Base-by-base conservation (phyloP, 495 filamentous ascomycete species). In the Podospora conica region DNA sequence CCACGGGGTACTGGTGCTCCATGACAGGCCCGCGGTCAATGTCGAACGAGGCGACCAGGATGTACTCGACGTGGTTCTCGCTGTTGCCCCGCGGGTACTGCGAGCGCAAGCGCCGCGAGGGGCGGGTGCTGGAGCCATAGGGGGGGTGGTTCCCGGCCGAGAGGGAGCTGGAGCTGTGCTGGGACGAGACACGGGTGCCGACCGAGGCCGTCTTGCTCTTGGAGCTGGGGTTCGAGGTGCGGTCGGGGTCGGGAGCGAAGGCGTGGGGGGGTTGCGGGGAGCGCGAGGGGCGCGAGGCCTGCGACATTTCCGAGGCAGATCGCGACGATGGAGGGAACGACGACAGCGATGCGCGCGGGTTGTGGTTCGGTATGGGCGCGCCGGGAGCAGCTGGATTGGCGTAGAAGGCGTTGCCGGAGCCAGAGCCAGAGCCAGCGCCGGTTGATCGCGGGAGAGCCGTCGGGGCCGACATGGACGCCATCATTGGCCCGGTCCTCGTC, bases 31-130 rank as follows among this genome's bases (percentile, higher is more conserved):
- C 95, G 62, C 91, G 87, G 73, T 98, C 93, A 70, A 97, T 96
- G 73, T 97, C 92, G 76, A 99, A 99, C 3, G 93, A 95, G 0
- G 95, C 95, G 60, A 99, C 96, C n/a, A 99, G 82, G 63, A 99
- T 97, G 73, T 97, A 99, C 75, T 98, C 95, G 73, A 99, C 95
- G 88, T 99, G 95, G 67, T 90, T 92, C 77, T 96, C 93, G 31
- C 84, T 74, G 54, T 78, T 87, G 63, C 92, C 87, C 10, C 86
- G 82, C 1, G 93, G 92, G 74, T 97, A 97, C 73, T 97, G 93
- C 54, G 93, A 94, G 68, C 88, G 91, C 72, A 91, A 78, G 68
- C 78, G 86, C 60, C 78, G 75, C 24, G 71, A 69, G 18, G 73
- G 79, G 71, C 81, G 78, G 75, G 75, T 75, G 66, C 57, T 55